Percentiles rank a stretch among this genome's conserved stretches.
phyloP scores from a whole-genome alignment of 2,329 filamentous ascomycete species.

The Cladosporium sp. region DNA sequence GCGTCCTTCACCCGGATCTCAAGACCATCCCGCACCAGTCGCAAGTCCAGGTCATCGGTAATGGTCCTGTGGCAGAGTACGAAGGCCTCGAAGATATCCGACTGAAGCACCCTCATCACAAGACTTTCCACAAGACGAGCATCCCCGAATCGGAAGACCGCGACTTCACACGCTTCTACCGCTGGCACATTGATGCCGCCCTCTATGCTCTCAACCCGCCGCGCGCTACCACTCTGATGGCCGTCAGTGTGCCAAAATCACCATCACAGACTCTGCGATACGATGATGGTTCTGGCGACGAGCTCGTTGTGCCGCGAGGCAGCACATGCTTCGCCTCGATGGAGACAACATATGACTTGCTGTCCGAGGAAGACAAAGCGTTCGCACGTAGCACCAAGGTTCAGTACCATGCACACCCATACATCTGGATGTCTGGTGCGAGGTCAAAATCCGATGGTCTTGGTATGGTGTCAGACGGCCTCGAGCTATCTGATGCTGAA shows the following conservation, averaged over 20 bases:
- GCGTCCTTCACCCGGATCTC: conserved; percentile 70
- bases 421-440: conserved; percentile 74
- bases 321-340: conserved; percentile 73
- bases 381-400: conserved; percentile 64
- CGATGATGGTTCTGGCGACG: conserved; percentile 66
- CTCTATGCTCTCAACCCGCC: conserved; percentile 72
- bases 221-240: conserved; percentile 66
- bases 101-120: conserved; percentile 72
- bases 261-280: conserved; percentile 65
- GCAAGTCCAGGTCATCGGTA: conserved; percentile 76
- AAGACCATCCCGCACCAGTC: conserved; percentile 78
- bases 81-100: conserved; percentile 66
- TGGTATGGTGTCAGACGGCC: conserved; percentile 63
- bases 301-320: conserved; percentile 64
- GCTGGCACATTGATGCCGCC: conserved; percentile 78
- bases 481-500: conserved; percentile 56
- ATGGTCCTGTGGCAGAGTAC: conserved; percentile 65
- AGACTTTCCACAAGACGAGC: conserved; percentile 63
- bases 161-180: conserved; percentile 60
- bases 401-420: conserved; percentile 75
- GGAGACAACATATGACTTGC: conserved; percentile 64
- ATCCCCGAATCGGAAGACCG: conserved; percentile 61
- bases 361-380: conserved; percentile 62
- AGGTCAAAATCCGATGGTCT: conserved; percentile 65
- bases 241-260: conserved; percentile 66